These are phyloP conservation scores for Colletotrichum lupini DNA, from an alignment of 2,329 filamentous ascomycete genomes.

Conservation along the genomic window DNA sequence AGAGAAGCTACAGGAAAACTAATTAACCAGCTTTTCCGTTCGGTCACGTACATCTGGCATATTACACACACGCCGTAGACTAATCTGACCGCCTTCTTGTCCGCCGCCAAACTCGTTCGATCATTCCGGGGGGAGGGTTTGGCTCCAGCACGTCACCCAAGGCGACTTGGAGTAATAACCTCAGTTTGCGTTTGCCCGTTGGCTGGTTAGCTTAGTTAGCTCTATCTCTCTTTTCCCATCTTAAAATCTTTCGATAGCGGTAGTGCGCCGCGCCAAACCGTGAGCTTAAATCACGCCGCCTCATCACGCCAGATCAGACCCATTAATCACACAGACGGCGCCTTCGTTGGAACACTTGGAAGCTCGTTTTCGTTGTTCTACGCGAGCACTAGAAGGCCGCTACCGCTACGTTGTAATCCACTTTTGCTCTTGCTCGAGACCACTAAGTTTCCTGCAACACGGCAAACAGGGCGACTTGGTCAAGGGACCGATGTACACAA, in stretches of 20 bases:
- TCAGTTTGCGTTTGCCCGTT: not conserved
- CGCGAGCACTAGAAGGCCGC: not conserved
- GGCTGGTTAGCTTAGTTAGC: not conserved
- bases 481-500: constrained; percentile 13
- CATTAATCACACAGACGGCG: not conserved
- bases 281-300: not conserved
- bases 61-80: not conserved
- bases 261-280: not conserved
- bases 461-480: constrained; percentile 4
- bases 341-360: not conserved
- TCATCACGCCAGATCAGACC: not conserved
- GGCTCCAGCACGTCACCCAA: too few relatives aligned
- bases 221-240: not conserved
- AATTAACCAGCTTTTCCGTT: constrained; percentile 3
- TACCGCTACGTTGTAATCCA: not conserved
- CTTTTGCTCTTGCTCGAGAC: not conserved
- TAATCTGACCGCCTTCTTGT: constrained; percentile 15
- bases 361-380: not conserved
- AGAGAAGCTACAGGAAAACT: constrained; percentile 7
- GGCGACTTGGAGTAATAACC: too few relatives aligned
- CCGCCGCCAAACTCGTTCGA: not conserved
- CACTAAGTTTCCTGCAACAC: constrained; percentile 12
- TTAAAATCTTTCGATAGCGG: constrained; percentile 12
- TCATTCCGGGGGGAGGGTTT: too few relatives aligned
- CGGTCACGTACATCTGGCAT: constrained; percentile 1